Conservation (phyloP, 306 rosid species). For the Cicer chorassanicum region DNA sequence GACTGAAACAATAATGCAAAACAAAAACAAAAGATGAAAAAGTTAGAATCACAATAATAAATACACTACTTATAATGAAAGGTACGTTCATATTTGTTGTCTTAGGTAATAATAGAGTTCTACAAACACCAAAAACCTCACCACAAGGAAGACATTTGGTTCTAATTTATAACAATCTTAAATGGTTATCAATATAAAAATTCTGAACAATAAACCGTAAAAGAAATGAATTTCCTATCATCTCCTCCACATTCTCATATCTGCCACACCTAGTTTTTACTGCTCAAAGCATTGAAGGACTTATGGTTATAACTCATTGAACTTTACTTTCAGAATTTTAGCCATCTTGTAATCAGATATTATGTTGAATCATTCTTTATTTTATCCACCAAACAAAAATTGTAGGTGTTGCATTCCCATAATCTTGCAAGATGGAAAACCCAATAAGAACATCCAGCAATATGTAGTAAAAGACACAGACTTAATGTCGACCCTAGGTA, state of each 20-base stretch:
- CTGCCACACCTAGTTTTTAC: not conserved
- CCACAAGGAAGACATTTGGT: constrained; percentile 19
- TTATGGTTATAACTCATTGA: too few species aligned
- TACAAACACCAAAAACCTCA: not conserved
- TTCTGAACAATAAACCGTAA: too few species aligned
- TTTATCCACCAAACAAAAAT: not conserved
- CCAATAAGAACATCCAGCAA: constrained; percentile 15
- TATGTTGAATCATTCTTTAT: not conserved
- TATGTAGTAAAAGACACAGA: not conserved
- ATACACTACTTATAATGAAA: constrained; percentile 7
- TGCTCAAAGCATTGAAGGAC: not conserved
- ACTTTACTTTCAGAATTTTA: not conserved
- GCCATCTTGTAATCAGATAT: constrained; percentile 1
- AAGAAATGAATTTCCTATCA: too few species aligned
- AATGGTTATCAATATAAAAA: not conserved
- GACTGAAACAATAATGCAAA: constrained; percentile 61
- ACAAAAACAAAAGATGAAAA: not conserved
- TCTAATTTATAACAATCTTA: constrained; percentile 8
- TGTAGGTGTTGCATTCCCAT: not conserved
- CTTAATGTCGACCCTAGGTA: not conserved
- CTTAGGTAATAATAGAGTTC: not conserved
- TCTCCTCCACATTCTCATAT: not conserved
- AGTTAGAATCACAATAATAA: constrained; percentile 34
- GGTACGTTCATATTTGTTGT: not conserved
- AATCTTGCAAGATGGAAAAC: constrained; percentile 3